Base-by-base conservation (phyloP, 1,139 yeast species). In the Candida sp. region DNA sequence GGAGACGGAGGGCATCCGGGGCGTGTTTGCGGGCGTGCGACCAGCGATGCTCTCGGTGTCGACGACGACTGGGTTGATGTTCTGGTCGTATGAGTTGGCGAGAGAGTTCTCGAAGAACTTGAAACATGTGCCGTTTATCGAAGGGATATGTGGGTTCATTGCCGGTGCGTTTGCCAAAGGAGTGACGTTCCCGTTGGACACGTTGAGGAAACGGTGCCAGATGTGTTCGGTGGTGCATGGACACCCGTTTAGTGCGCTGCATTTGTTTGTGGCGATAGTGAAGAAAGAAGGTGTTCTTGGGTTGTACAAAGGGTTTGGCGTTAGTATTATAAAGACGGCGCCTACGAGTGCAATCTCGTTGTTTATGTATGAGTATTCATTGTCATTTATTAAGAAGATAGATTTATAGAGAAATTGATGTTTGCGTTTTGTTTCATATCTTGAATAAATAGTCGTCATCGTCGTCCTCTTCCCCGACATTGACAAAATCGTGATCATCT, bases 321-420 rank as follows among this genome's bases (percentile, higher is more conserved):
- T 90, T 2, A 86, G 94, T 11, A 58, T 91, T 5, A 52, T 88
- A 48, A 91, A 91, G 63, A 84, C 90, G 22, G 94, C 94, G 0
- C 97, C 97, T 0, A 84, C 96, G 0, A 87, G 92, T 42, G 94
- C 93, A 0, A 71, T 90, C 4, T 84, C 93, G n/a, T 73, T 91
- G 49, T 87, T 86, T 75, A 75, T 84, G 23, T 91, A 88, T 65
- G 96, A 91, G 61, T 70, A 70, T 51, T 52, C 70, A 2, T 50
- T 68, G 38, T 52, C 55, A 40, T 49, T 48, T 42, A 54, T 53
- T 26, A 49, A 46, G 41, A 38, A 28, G 45, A 41, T 47, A 23
- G 42, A 50, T 26, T 31, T 34, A 31, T 30, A 43, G 40, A 42
- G 45, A 17, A 17, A 2, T 17, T 17, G 17, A 17, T 17, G 17